Base-by-base conservation (phyloP, 2,329 filamentous ascomycete species). In the Colletotrichum karsti region DNA sequence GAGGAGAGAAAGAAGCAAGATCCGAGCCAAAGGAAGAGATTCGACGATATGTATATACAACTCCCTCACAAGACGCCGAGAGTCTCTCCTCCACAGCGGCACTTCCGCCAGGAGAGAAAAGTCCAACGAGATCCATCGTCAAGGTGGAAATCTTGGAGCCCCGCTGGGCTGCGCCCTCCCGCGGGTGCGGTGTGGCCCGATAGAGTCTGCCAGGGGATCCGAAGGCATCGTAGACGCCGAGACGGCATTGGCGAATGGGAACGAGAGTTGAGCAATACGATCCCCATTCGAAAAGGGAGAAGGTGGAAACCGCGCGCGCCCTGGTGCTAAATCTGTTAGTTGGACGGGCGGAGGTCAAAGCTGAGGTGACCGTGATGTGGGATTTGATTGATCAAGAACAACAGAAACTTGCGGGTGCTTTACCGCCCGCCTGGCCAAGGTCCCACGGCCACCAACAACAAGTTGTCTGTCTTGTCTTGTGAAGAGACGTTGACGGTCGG, bases 41-140 rank as follows among this genome's bases (percentile, higher is more conserved):
- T 30, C 18, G 35, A 41, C 18, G 50, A 64, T 54, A 55, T 42
- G 63, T 66, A 62, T 58, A 53, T 57, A 51, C 20, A 44, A 44
- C 44, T 6, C 15, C 24, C 26, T 15, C 57, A 37, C 51, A 8
- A 22, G 35, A 26, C 18, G 51, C 18, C 58, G 22, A 50, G 51
- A n/a, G 46, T n/a, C 41, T 44, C 20, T 33, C 48, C 55, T 59
- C 62, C 62, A 44, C 20, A 9, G 24, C 50, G 50, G 58, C 41
- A 22, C 42, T 63, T 50, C 58, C 20, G n/a, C 51, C 39, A 51
- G 48, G 56, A 55, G 24, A 41, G 48, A 46, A 24, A 28, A 22
- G 20, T 28, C 37, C 55, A 35, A 15, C 39, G 33, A 62, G 50
- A 58, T 58, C 61, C 61, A 63, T 58, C 51, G 22, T 22, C n/a